Conservation (phyloP, 306 rosid genomes). For the Trifolium repens region DNA sequence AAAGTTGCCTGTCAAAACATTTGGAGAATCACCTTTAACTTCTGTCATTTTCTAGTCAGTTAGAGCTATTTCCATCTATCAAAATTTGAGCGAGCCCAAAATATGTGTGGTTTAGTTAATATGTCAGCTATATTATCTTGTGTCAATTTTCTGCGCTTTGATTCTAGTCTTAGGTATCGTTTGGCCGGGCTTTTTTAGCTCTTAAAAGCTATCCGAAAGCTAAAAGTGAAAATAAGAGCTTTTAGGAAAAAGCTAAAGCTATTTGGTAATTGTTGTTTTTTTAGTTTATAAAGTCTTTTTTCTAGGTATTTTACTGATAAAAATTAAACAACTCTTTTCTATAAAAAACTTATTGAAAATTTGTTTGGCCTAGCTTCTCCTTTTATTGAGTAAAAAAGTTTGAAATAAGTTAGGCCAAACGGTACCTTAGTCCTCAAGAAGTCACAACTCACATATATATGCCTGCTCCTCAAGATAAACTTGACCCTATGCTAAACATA, state of each 20-base stretch:
- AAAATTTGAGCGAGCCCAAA: constrained; percentile 6
- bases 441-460: not conserved
- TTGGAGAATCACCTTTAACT: not conserved
- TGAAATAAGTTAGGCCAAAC: too few species aligned
- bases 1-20: not conserved
- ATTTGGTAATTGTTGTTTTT: too few species aligned
- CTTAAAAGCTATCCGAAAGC: too few species aligned
- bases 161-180: not conserved
- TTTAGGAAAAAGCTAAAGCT: too few species aligned
- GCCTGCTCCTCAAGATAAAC: not conserved
- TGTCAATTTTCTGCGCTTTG: not conserved
- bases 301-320: too few species aligned
- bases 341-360: too few species aligned
- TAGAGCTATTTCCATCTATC: not conserved
- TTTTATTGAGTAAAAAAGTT: too few species aligned
- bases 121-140: not conserved
- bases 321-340: too few species aligned
- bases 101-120: not conserved
- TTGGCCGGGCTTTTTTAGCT: too few species aligned
- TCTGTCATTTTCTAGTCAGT: constrained; percentile 4
- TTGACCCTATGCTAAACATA: not conserved
- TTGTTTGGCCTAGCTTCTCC: too few species aligned
- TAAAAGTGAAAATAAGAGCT: too few species aligned
- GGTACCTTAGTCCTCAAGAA: not conserved
- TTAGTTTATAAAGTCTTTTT: too few species aligned